Conservation (phyloP, 768 basidiomycete species). For the Boletus pseudo-olivaceus region DNA sequence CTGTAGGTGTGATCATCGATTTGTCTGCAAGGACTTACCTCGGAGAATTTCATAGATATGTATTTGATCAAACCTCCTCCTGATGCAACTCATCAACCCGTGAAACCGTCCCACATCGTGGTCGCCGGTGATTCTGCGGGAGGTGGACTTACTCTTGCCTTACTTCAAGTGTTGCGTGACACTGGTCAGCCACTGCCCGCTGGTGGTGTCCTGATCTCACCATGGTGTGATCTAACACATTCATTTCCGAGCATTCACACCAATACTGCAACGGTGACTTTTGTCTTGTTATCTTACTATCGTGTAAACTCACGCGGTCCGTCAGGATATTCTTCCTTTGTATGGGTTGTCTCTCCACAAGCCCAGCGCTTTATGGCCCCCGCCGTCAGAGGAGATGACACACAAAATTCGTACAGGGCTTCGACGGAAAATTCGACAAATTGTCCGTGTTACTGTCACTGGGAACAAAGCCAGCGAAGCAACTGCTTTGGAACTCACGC, state of each 20-base stretch:
- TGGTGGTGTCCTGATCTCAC: constrained; percentile 86
- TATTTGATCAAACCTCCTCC: constrained; percentile 88
- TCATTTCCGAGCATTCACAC: constrained; percentile 85
- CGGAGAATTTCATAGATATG: constrained; percentile 49
- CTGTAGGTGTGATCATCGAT: constrained; percentile 45
- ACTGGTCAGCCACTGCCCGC: constrained; percentile 76
- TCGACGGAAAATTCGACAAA: constrained; percentile 58
- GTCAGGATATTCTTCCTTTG: constrained; percentile 74
- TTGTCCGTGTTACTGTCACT: constrained; percentile 38
- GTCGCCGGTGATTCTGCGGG: constrained; percentile 93
- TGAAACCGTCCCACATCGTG: constrained; percentile 79
- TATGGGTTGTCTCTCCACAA: constrained; percentile 77
- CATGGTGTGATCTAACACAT: constrained; percentile 93
- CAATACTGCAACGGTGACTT: constrained; percentile 77
- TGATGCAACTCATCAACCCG: constrained; percentile 69
- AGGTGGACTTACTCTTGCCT: constrained; percentile 78
- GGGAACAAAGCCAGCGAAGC: constrained; percentile 7
- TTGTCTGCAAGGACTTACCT: background rate
- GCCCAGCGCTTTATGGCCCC: constrained; percentile 77
- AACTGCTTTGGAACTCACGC: background rate
- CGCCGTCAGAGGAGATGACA: constrained; percentile 63
- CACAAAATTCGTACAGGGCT: constrained; percentile 53
- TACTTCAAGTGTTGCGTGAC: constrained; percentile 88
- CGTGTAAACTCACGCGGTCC: background rate
- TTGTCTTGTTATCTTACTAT: background rate